Base-by-base conservation (phyloP, 192 early-diverging fungal species). In the Fimicolochytrium jonesii region DNA sequence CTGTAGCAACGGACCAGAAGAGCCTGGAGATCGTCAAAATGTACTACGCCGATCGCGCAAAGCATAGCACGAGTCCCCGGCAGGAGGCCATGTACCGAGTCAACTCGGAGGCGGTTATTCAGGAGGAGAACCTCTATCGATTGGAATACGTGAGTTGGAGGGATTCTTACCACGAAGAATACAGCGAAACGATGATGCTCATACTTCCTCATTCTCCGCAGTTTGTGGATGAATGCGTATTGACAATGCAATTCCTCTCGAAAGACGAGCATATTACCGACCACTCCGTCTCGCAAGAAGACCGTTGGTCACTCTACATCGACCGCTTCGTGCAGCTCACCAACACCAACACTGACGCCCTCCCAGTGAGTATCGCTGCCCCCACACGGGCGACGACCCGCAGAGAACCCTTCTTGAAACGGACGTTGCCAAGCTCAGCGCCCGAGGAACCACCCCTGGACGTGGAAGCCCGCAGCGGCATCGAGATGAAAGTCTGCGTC, bases 401-500 rank as follows among this genome's bases (percentile, higher is more conserved):
- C 4, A 37, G 62, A 29, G 73, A 82, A 23, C 91, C 92, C 5
- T 97, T 94, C 65, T 67, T 96, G 64, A 77, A 79, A 54, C 79
- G 89, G 56, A 85, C 75, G 60, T 66, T 81, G 18, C 83, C 81
- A 4, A 44, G 59, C 0, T 30, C 68, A 6, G 71, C 74, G 6
- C 67, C 68, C 0, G 71, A 77, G 9, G 72, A 71, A n/a, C 76
- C 78, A 4, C 70, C 66, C 13, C 55, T 62, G 61, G 83, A 80
- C 64, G 69, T 94, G 18, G 79, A 84, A 66, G 85, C 86, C 37
- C 80, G 81, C 36, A 81, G 82, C 69, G 91, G 88, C 9, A 75
- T 99, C 45, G 92, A 99, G 71, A 86, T 95, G 69, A 99, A 99
- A 81, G 95, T 99, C 42, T 90, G 91, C 39, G 84, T 92, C 43